A percentile compares a stretch with the other conserved stretches of the same genome.
phyloP scores from a whole-genome alignment of 2,329 filamentous ascomycete genomes.

The Ceratocystis albifundus region DNA sequence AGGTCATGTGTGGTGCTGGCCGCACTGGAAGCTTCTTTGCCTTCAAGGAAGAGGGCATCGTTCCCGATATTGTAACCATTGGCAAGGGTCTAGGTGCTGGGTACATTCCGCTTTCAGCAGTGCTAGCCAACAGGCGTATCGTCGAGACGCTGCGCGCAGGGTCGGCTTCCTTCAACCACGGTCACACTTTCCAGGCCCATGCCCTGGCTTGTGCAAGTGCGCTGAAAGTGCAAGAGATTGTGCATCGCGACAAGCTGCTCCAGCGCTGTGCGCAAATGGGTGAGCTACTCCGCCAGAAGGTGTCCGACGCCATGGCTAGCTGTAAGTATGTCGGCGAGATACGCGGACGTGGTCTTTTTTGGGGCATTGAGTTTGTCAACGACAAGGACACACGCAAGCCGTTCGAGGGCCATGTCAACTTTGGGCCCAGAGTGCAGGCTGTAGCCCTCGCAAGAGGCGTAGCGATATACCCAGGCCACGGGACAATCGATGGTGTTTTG shows the following conservation, averaged over 20 bases:
- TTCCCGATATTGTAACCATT: constrained; percentile 47
- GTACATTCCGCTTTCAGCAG: constrained; percentile 44
- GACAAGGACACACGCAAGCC: constrained; percentile 31
- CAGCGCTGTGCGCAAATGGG: constrained; percentile 30
- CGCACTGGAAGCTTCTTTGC: constrained; percentile 50
- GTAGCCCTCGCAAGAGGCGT: constrained; percentile 27
- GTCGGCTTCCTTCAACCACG: constrained; percentile 41
- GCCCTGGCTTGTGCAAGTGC: constrained; percentile 33
- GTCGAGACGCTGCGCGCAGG: constrained; percentile 39
- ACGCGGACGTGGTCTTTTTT: constrained; percentile 36
- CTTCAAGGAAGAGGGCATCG: constrained; percentile 44
- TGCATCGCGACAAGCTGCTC: constrained; percentile 30
- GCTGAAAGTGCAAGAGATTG: constrained; percentile 32
- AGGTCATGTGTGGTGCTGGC: constrained; percentile 60
- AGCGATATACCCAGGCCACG: constrained; percentile 49
- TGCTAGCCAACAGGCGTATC: constrained; percentile 42
- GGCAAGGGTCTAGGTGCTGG: constrained; percentile 50
- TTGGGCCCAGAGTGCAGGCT: constrained; percentile 27
- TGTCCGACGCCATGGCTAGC: constrained; percentile 27
- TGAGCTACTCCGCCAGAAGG: constrained; percentile 26
- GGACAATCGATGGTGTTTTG: constrained; percentile 45
- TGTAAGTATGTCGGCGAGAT: constrained; percentile 34
- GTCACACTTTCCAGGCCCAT: constrained; percentile 43
- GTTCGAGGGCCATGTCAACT: constrained; percentile 28
- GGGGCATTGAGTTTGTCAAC: constrained; percentile 38